Conservation (phyloP, 1,139 yeast genomes). For the Oligophagozyma castellii region DNA sequence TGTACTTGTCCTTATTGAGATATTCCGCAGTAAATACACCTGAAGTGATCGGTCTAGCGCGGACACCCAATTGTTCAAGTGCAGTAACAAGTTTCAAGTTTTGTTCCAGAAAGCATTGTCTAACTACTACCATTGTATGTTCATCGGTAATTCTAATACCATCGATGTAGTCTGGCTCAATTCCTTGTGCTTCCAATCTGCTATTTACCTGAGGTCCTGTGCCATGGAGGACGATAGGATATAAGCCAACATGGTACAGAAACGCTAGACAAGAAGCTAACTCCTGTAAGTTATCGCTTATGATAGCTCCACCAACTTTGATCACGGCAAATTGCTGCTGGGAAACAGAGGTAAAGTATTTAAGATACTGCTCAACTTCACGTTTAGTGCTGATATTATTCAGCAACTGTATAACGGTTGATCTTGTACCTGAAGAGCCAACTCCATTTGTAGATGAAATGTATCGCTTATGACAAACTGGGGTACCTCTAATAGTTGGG, state of each 20-base stretch:
- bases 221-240: constrained; percentile 94
- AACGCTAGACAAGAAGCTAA: constrained; percentile 92
- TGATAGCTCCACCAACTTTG: constrained; percentile 98
- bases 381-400: constrained; percentile 95
- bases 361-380: constrained; percentile 93
- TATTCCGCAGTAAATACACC: constrained; percentile 95
- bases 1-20: constrained; percentile 79
- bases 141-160: constrained; percentile 95
- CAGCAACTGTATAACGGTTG: constrained; percentile 86
- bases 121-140: constrained; percentile 89
- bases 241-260: constrained; percentile 90
- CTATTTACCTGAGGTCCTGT: constrained; percentile 98
- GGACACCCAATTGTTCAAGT: constrained; percentile 88
- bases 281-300: constrained; percentile 85
- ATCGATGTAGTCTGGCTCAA: constrained; percentile 90
- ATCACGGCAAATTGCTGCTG: constrained; percentile 97
- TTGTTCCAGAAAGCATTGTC: constrained; percentile 89
- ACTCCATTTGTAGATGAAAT: constrained; percentile 17
- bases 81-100: constrained; percentile 92
- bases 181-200: constrained; percentile 82
- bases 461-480: constrained; percentile 17
- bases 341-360: constrained; percentile 88
- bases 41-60: constrained; percentile 96
- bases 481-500: constrained; percentile 11
- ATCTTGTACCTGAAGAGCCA: constrained; percentile 41